phyloP scores from a whole-genome alignment of 2,329 filamentous ascomycete species.

The Ascochyta clinopodiicola region DNA sequence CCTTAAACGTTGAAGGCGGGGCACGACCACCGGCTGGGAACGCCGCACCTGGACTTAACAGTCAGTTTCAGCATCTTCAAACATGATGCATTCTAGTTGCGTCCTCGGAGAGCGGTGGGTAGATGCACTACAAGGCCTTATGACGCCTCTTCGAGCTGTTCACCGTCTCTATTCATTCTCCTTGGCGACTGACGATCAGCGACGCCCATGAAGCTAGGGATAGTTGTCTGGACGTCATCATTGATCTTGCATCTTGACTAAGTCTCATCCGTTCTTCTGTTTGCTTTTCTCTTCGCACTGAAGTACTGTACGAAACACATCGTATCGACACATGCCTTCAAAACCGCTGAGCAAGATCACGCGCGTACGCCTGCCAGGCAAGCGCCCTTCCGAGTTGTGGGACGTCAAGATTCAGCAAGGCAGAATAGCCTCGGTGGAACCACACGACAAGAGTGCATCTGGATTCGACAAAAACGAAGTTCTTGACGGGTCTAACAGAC shows the following conservation, averaged over 20 bases:
- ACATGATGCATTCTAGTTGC: slow-evolving; percentile 5
- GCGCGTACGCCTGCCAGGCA: slow-evolving; percentile 44
- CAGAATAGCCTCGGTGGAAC: slow-evolving; percentile 41
- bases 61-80: slow-evolving; percentile 5
- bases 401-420: slow-evolving; percentile 46
- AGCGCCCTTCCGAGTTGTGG: slow-evolving; percentile 42
- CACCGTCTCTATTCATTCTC: slow-evolving; percentile 12
- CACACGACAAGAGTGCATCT: slow-evolving; percentile 27
- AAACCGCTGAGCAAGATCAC: slow-evolving; percentile 35
- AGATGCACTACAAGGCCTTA: slow-evolving; percentile 2
- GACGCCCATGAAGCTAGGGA: slow-evolving; percentile 16
- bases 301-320: background rate
- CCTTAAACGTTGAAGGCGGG: slow-evolving; percentile 20
- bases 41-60: slow-evolving; percentile 17
- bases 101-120: background rate
- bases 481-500: slow-evolving; percentile 50
- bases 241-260: slow-evolving; percentile 2
- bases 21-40: slow-evolving; percentile 15
- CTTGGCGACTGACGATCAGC: slow-evolving; percentile 17
- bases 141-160: slow-evolving; percentile 5
- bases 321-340: background rate
- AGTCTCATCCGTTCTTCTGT: background rate
- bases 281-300: background rate
- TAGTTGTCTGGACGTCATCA: slow-evolving; percentile 21
- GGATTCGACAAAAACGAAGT: slow-evolving; percentile 27